Evolutionary conservation across 805 yeast genomes (phyloP), one percentile per base, ranked within the genome.

Genomic region (Jamesozyma hellenica): DNA sequence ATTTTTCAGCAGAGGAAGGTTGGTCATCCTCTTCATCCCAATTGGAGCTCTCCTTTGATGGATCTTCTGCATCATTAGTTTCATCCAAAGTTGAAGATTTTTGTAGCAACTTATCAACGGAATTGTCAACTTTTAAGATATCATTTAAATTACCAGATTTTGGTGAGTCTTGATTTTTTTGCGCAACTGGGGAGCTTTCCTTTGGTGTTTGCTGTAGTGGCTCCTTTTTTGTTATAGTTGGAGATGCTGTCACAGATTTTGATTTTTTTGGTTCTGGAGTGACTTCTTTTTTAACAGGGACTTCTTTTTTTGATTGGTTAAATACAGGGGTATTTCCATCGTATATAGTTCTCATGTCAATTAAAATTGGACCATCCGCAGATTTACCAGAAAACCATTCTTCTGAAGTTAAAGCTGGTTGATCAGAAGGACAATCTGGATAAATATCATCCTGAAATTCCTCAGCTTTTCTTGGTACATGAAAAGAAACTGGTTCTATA

Each of bases 391-490:
- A 62, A 41, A 78, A 71, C 81, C 86, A 92, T 48, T 87, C 95
- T 2, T 66, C 74, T 2, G 95, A 85, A 13, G 79, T 58, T 42
- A 86, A 59, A 0, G 96, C 94, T 4, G 96, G 79, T 52, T 74
- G 70, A 31, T 68, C 72, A 4, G 95, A 77, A 21, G 94, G 92
- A 21, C 90, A 83, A 61, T 83, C 94, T 4, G 96, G 96, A 57
- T 80, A 92, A 37, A 92, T 85, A 52, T 88, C 97, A 33, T 73
- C 81, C 63, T 92, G 96, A 69, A 92, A 90, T 52, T 79, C 77
- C 55, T 92, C 97, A 4, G 95, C 75, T 60, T 87, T 82, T 69
- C 97, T 77, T 49, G 98, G 99, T 42, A 90, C 96, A 51, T 77
- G 75, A 59, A 90, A 92, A 4, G 95, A 83, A 39, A 92, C 72